phyloP scores from a whole-genome alignment of 2,329 filamentous ascomycete genomes.

The Scedosporium apiospermum region DNA sequence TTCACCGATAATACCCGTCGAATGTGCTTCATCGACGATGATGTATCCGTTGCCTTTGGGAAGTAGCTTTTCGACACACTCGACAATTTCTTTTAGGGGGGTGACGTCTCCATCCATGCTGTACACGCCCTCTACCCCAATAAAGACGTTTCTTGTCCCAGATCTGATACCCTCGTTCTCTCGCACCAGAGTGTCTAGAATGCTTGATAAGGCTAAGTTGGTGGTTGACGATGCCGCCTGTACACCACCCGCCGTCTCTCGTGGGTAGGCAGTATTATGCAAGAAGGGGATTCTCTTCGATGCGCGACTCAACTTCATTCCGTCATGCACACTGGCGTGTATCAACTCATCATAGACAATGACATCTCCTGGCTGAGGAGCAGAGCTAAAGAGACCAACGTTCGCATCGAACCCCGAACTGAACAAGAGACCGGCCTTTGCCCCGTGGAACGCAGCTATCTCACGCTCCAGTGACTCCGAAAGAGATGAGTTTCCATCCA shows the following conservation, averaged over 20 bases:
- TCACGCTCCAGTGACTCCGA: slow-evolving; percentile 34
- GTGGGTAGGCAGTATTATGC: slow-evolving; percentile 40
- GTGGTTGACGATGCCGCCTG: background rate
- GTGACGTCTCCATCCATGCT: slow-evolving; percentile 77
- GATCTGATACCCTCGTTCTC: slow-evolving; percentile 20
- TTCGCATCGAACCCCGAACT: slow-evolving; percentile 60
- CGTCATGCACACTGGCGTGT: slow-evolving; percentile 71
- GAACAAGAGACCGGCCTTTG: slow-evolving; percentile 38
- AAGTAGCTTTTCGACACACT: slow-evolving; percentile 44
- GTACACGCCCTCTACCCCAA: slow-evolving; percentile 64
- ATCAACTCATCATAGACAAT: slow-evolving; percentile 68
- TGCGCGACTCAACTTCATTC: slow-evolving; percentile 58
- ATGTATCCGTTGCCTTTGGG: slow-evolving; percentile 50
- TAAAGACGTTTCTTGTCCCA: slow-evolving; percentile 46
- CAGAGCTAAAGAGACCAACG: slow-evolving; percentile 48
- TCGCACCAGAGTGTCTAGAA: slow-evolving; percentile 15
- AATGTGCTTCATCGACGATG: slow-evolving; percentile 61
- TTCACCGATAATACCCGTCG: slow-evolving; percentile 48
- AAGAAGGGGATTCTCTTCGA: slow-evolving; percentile 36
- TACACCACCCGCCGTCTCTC: background rate
- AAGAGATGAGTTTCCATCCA: slow-evolving; percentile 39
- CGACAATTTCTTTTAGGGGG: slow-evolving; percentile 51
- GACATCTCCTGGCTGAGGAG: slow-evolving; percentile 50
- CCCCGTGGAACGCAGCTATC: slow-evolving; percentile 38
- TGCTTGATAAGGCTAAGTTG: background rate